Percentiles rank a stretch among this genome's conserved stretches.
phyloP scores from a whole-genome alignment of 2,329 filamentous ascomycete species.

The Chaetomium sp. region DNA sequence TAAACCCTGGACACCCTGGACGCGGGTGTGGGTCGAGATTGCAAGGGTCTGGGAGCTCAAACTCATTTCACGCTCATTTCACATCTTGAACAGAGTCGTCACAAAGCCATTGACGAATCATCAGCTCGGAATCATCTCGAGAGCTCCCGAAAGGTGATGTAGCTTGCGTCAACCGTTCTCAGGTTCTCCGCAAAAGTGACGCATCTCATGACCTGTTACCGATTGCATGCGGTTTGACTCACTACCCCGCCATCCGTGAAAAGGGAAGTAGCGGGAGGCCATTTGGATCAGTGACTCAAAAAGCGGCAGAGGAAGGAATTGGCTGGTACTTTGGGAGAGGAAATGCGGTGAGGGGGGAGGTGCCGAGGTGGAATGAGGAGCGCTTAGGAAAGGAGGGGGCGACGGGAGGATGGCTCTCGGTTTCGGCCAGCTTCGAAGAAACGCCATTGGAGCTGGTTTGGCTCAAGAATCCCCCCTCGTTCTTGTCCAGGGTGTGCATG shows the following conservation, averaged over 20 bases:
- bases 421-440: neutral
- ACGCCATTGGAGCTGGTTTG: neutral
- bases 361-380: neutral
- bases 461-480: neutral
- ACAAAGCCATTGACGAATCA: slow-evolving; percentile 15
- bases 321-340: neutral
- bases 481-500: neutral
- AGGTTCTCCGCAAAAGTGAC: neutral
- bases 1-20: slow-evolving; percentile 25
- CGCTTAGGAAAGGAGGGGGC: neutral
- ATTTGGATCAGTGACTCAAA: neutral
- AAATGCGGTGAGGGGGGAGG: neutral
- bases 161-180: neutral
- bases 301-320: neutral
- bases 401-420: neutral
- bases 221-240: slow-evolving; percentile 1
- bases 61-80: neutral
- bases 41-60: neutral
- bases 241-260: neutral
- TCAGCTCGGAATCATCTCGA: neutral
- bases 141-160: too few relatives aligned
- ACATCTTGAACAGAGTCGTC: neutral
- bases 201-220: neutral
- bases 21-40: slow-evolving; percentile 9
- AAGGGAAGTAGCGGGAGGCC: neutral